These are phyloP conservation scores for Albizia julibrissin DNA, from an alignment of 306 rosid species.

Conservation along the genomic window DNA sequence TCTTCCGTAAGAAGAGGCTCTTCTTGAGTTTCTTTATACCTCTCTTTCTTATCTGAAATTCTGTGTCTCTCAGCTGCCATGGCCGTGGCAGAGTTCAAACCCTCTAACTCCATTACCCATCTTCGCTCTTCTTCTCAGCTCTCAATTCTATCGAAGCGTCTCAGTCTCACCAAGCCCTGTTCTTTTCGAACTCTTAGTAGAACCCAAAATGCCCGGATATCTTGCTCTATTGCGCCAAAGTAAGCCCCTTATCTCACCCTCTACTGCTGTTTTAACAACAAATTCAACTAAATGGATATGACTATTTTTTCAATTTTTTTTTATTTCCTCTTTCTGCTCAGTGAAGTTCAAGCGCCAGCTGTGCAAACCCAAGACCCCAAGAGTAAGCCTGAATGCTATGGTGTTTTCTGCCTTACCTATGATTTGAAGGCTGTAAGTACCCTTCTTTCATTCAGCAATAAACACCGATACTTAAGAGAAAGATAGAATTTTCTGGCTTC, in stretches of 20 bases:
- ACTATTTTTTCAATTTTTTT: background rate
- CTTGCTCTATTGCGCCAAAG: conserved; percentile 89
- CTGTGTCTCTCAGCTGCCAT: conserved; percentile 49
- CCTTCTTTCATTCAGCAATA: background rate
- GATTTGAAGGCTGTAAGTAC: conserved; percentile 89
- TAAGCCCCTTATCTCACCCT: conserved; percentile 35
- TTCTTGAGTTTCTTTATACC: background rate
- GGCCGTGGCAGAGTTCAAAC: conserved; percentile 73
- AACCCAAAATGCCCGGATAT: conserved; percentile 45
- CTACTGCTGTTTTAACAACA: background rate
- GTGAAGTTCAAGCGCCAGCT: conserved; percentile 76
- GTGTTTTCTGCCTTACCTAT: conserved; percentile 95
- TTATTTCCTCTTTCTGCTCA: conserved; percentile 17
- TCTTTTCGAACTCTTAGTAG: conserved; percentile 45
- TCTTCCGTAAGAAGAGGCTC: background rate
- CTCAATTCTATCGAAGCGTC: conserved; percentile 53
- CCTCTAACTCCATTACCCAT: conserved; percentile 49
- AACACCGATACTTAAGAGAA: background rate
- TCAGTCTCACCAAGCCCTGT: conserved; percentile 36
- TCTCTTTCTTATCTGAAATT: background rate
- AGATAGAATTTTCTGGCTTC: background rate
- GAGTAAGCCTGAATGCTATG: conserved; percentile 79
- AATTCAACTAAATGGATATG: conserved; percentile 16
- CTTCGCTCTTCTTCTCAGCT: conserved; percentile 58
- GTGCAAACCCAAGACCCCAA: conserved; percentile 51